These are phyloP conservation scores for Mycena capillaripes DNA, from an alignment of 768 basidiomycete species.

Conservation along the genomic window DNA sequence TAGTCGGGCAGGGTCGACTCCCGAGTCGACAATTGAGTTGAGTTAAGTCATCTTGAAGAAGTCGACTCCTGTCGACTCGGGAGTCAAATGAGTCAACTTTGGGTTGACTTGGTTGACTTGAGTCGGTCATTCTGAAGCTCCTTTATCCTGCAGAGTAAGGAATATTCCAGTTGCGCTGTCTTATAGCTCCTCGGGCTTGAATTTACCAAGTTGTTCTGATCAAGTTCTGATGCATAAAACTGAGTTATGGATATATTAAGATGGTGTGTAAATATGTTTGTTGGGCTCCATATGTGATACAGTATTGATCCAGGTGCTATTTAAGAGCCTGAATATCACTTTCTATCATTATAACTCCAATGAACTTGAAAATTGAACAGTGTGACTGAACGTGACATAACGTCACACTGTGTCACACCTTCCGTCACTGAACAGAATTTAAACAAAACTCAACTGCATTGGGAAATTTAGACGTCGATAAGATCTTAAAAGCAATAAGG, in stretches of 20 bases:
- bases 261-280: slow-evolving; percentile 3
- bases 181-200: too few species aligned
- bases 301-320: too few species aligned
- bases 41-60: too few species aligned
- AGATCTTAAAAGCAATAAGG: background rate
- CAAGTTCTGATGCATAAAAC: background rate
- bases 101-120: background rate
- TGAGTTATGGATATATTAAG: background rate
- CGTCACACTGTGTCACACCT: background rate
- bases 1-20: too few species aligned
- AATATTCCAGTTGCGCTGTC: background rate
- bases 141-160: background rate
- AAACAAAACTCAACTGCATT: background rate
- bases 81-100: too few species aligned
- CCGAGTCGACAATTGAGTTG: too few species aligned
- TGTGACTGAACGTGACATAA: background rate
- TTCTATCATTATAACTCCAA: background rate
- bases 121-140: background rate
- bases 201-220: background rate
- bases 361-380: background rate
- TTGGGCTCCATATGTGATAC: too few species aligned
- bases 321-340: background rate
- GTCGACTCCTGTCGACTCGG: too few species aligned
- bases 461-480: background rate
- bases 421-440: too few species aligned